Percentiles rank a stretch among this genome's conserved stretches.
phyloP scores from a whole-genome alignment of 495 filamentous ascomycete genomes.

The Articulospora tetracladia region DNA sequence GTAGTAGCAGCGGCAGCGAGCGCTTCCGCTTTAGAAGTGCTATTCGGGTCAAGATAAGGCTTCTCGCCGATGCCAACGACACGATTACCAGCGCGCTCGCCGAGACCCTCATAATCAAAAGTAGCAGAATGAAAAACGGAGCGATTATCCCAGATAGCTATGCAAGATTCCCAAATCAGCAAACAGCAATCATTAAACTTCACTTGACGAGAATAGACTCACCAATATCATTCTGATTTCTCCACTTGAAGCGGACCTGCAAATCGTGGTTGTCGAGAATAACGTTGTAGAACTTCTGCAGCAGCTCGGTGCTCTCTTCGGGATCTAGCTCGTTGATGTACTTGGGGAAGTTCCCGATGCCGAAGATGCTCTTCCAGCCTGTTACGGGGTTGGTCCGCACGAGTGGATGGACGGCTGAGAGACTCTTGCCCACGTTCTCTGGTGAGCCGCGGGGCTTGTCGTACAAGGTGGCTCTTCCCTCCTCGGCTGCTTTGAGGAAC shows the following conservation, averaged over 20 bases:
- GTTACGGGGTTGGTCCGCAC: slow-evolving; percentile 61
- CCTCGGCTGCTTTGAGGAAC: slow-evolving; percentile 51
- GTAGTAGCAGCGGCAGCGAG: no score
- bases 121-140: slow-evolving; percentile 9
- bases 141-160: slow-evolving; percentile 55
- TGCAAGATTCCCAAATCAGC: neutral
- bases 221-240: slow-evolving; percentile 52
- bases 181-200: neutral
- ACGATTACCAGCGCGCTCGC: slow-evolving; percentile 39
- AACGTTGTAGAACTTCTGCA: slow-evolving; percentile 60
- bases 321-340: slow-evolving; percentile 68
- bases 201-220: neutral
- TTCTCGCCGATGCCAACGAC: slow-evolving; percentile 55
- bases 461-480: slow-evolving; percentile 51
- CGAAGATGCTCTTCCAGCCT: slow-evolving; percentile 60
- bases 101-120: slow-evolving; percentile 1
- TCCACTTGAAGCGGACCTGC: slow-evolving; percentile 71
- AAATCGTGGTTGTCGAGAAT: slow-evolving; percentile 60
- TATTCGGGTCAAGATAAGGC: slow-evolving; percentile 46
- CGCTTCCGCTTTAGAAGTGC: slow-evolving; percentile 58
- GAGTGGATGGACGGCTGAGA: slow-evolving; percentile 64
- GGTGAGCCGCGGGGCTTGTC: slow-evolving; percentile 55
- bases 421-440: slow-evolving; percentile 57
- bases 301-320: slow-evolving; percentile 63
- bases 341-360: slow-evolving; percentile 75